phyloP scores from a whole-genome alignment of 1,284 basidiomycete species.

The Phenoliferia sp. region DNA sequence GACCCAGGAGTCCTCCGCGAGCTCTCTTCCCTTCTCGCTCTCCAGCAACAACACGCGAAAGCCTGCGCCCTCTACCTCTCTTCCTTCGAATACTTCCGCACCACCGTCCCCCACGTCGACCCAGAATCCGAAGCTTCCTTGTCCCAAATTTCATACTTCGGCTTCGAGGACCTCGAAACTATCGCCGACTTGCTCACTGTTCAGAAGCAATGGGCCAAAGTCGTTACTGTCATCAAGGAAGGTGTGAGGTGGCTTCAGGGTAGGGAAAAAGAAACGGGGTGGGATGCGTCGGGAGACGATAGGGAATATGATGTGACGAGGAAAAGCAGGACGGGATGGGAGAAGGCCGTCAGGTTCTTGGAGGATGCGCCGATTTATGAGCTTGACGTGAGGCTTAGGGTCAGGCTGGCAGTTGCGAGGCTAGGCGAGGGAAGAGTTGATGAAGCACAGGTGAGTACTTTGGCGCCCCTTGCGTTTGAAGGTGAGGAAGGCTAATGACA shows the following conservation, averaged over 20 bases:
- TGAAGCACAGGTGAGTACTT: slow-evolving; percentile 67
- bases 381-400: slow-evolving; percentile 74
- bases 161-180: slow-evolving; percentile 53
- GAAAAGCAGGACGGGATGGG: slow-evolving; percentile 35
- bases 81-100: slow-evolving; percentile 51
- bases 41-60: slow-evolving; percentile 58
- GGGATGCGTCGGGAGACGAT: slow-evolving; percentile 81
- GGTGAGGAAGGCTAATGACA: background rate
- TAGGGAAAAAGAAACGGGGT: slow-evolving; percentile 63
- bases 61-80: slow-evolving; percentile 63
- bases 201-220: slow-evolving; percentile 62
- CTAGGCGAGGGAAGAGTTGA: slow-evolving; percentile 73
- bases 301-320: slow-evolving; percentile 70
- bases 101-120: slow-evolving; percentile 36
- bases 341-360: slow-evolving; percentile 40
- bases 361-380: slow-evolving; percentile 49
- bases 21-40: slow-evolving; percentile 70
- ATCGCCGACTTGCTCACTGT: slow-evolving; percentile 78
- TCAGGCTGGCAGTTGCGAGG: slow-evolving; percentile 78
- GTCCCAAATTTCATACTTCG: slow-evolving; percentile 33
- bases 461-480: background rate
- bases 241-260: slow-evolving; percentile 89
- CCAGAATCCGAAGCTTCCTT: background rate
- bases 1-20: slow-evolving; percentile 75
- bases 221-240: slow-evolving; percentile 63